Evolutionary conservation across 139 green algal species (phyloP), one percentile per base, ranked within the genome.

Genomic region (Gonium pectorale): DNA sequence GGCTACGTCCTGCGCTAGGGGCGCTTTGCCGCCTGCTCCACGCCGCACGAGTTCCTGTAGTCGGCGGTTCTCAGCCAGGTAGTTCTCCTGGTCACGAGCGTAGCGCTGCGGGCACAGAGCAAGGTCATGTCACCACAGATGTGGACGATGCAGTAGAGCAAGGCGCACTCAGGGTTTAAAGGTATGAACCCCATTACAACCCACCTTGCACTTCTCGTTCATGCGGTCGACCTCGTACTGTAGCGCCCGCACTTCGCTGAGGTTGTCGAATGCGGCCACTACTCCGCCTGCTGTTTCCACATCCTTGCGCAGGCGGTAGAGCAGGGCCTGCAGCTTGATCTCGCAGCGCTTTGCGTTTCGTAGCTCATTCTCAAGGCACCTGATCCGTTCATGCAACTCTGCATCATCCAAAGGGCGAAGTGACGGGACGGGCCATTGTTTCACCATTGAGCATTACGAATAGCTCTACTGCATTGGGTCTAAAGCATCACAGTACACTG

Each of bases 261-360:
- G 86, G 37, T 91, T 85, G 49, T 96, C 92, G 86, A 97, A 91
- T 7, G 79, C 51, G 1, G 56, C 82, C 31, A 29, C 13, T 31
- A 43, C 79, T 21, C 88, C 87, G 37, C 81, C 88, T 1, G 29
- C 41, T 0, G 60, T 38, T 62, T 85, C 77, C 13, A 96, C 49
- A 86, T 97, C 94, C 70, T 97, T 91, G 6, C 91, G 91, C 81
- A 97, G 87, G 35, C 94, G 91, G 85, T 86, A 97, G 73, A 95
- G 90, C 75, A 96, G 77, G 17, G 93, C 94, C 74, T 94, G 88
- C 86, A 97, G 88, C 92, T 97, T 97, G 67, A 94, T 90, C 87
- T 97, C 94, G 4, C 91, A 88, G 38, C 94, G 90, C 88, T 94
- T 95, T 74, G 86, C 83, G 64, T 89, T 89, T 22, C 94, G 90